Conservation (phyloP, 768 basidiomycete genomes). For the Agrocybe pediades region DNA sequence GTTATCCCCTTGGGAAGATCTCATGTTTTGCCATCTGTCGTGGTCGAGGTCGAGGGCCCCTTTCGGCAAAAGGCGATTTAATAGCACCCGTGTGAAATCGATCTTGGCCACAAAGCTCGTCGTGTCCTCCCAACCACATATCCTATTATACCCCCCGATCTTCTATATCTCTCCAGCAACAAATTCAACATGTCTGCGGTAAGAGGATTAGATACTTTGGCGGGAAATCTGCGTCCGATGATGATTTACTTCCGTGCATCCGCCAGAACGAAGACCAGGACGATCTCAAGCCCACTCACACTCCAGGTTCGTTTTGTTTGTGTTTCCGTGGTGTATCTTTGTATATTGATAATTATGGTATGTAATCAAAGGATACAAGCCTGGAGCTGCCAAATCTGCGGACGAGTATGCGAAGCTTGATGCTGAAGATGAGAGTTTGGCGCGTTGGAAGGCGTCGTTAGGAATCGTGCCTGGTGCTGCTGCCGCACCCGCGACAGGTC, state of each 20-base stretch:
- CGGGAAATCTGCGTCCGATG: neutral
- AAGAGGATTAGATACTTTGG: slow-evolving; percentile 22
- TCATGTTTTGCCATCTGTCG: neutral
- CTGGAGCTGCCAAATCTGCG: slow-evolving; percentile 62
- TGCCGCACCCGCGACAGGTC: slow-evolving; percentile 41
- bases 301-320: slow-evolving; percentile 53
- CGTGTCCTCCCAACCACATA: slow-evolving; percentile 17
- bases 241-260: slow-evolving; percentile 9
- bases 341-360: slow-evolving; percentile 9
- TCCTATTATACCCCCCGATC: slow-evolving; percentile 11
- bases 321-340: neutral
- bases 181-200: slow-evolving; percentile 52
- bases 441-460: slow-evolving; percentile 94
- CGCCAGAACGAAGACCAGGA: slow-evolving; percentile 65
- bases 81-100: slow-evolving; percentile 71
- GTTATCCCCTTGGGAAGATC: neutral
- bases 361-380: slow-evolving; percentile 68
- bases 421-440: slow-evolving; percentile 88
- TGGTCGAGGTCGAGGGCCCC: neutral
- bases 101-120: slow-evolving; percentile 35
- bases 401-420: slow-evolving; percentile 88
- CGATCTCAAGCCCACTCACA: slow-evolving; percentile 66
- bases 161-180: slow-evolving; percentile 6
- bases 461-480: slow-evolving; percentile 69
- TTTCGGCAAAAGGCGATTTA: slow-evolving; percentile 45